Evolutionary conservation across 495 filamentous ascomycete species (phyloP).

Genomic region (Lasiosphaeriaceae sp.): DNA sequence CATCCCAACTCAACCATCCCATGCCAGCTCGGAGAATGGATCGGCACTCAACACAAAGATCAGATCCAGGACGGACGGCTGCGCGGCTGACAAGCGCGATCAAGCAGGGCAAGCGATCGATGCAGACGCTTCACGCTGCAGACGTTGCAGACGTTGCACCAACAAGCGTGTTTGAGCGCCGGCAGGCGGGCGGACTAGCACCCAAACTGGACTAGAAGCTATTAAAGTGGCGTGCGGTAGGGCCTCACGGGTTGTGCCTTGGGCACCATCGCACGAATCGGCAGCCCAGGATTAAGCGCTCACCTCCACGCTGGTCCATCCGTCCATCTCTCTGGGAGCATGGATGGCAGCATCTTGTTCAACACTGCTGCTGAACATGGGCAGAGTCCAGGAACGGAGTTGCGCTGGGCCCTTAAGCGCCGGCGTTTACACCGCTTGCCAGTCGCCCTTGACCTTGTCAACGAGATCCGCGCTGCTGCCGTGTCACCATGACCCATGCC

Average conservation of each 20-base stretch:
- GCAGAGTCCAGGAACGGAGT: neutral
- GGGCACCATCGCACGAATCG: constrained; percentile 17
- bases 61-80: neutral
- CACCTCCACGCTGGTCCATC: neutral
- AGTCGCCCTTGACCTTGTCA: no score
- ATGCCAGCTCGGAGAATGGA: neutral
- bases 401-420: neutral
- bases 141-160: neutral
- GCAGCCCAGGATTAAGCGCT: constrained; percentile 17
- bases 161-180: neutral
- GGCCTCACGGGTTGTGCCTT: no score
- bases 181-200: neutral
- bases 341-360: neutral
- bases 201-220: neutral
- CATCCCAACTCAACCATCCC: neutral
- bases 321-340: neutral
- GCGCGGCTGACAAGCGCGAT: neutral
- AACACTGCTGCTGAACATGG: neutral
- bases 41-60: neutral
- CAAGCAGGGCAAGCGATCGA: neutral
- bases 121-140: neutral
- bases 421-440: no score
- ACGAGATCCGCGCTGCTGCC: no score
- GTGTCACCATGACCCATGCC: no score
- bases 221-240: no score